Evolutionary conservation across 2,329 filamentous ascomycete species (phyloP).

Genomic region (Trichoderma sp.): DNA sequence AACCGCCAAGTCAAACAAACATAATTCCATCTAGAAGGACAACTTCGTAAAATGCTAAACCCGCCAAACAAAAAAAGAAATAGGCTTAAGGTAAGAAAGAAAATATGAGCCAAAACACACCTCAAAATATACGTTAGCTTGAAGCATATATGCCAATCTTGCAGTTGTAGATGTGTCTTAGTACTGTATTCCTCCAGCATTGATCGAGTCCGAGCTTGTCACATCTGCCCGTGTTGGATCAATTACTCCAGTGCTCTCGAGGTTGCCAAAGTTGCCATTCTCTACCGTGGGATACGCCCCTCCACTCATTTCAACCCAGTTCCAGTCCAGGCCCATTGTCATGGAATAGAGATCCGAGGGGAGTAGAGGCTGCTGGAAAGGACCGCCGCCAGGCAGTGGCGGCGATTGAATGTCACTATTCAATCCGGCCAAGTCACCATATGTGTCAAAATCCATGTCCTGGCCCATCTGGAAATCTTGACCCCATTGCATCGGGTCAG

Average conservation of each 20-base stretch:
- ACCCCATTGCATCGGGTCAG: constrained; percentile 52
- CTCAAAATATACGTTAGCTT: background rate
- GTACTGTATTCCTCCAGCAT: background rate
- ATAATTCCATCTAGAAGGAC: background rate
- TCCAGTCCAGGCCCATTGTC: constrained; percentile 96
- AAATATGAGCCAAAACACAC: background rate
- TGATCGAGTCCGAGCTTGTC: background rate
- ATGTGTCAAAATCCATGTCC: constrained; percentile 49
- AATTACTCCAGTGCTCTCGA: constrained; percentile 16
- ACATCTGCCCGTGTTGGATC: background rate
- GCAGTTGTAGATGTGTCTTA: background rate
- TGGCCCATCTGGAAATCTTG: constrained; percentile 49
- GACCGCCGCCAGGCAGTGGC: constrained; percentile 38
- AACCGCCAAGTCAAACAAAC: background rate
- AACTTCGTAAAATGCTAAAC: background rate
- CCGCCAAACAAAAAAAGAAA: background rate
- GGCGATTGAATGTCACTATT: constrained; percentile 45
- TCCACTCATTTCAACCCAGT: constrained; percentile 70
- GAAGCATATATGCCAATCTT: background rate
- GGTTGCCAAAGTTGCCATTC: constrained; percentile 56
- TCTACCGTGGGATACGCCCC: constrained; percentile 66
- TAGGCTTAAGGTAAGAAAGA: background rate
- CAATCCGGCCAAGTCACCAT: constrained; percentile 50
- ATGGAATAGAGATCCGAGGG: constrained; percentile 94
- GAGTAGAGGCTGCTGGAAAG: constrained; percentile 82